Evolutionary conservation across 495 filamentous ascomycete species (phyloP).

Genomic region (Aspergillus leporis): DNA sequence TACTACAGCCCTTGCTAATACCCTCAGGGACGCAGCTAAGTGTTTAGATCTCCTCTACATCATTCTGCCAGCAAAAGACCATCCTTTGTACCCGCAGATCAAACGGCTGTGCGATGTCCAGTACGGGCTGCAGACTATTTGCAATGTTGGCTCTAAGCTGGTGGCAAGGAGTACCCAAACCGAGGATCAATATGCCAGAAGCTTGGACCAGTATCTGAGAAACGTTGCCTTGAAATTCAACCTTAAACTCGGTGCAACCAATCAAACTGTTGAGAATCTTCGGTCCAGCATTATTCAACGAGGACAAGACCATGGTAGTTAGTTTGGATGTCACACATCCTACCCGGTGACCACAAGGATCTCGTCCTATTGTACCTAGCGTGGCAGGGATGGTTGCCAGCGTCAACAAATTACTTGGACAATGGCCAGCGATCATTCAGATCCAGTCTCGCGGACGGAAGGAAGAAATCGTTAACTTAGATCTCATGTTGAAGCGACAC

Average conservation of each 20-base stretch:
- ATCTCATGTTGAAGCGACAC: conserved; percentile 58
- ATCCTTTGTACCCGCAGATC: background rate
- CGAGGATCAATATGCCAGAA: background rate
- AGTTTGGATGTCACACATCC: conserved; percentile 92
- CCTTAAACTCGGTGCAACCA: conserved; percentile 80
- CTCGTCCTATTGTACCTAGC: conserved; percentile 59
- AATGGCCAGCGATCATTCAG: conserved; percentile 66
- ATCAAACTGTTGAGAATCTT: conserved; percentile 64
- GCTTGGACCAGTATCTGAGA: conserved; percentile 58
- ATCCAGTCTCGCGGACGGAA: conserved; percentile 50
- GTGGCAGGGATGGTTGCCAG: conserved; percentile 77
- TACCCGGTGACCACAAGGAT: conserved; percentile 56
- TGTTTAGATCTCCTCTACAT: conserved; percentile 32
- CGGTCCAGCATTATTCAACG: conserved; percentile 50
- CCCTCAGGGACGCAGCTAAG: background rate
- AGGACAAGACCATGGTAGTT: conserved; percentile 75
- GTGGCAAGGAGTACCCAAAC: conserved; percentile 29
- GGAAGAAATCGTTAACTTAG: conserved; percentile 61
- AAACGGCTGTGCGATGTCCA: conserved; percentile 66
- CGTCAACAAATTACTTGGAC: conserved; percentile 58
- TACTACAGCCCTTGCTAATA: background rate
- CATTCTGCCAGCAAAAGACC: background rate
- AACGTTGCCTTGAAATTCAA: conserved; percentile 85
- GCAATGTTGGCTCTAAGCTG: conserved; percentile 40
- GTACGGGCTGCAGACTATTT: conserved; percentile 61